Evolutionary conservation across 257 asterid genomes (phyloP).

Genomic region (Primulina tabacum): DNA sequence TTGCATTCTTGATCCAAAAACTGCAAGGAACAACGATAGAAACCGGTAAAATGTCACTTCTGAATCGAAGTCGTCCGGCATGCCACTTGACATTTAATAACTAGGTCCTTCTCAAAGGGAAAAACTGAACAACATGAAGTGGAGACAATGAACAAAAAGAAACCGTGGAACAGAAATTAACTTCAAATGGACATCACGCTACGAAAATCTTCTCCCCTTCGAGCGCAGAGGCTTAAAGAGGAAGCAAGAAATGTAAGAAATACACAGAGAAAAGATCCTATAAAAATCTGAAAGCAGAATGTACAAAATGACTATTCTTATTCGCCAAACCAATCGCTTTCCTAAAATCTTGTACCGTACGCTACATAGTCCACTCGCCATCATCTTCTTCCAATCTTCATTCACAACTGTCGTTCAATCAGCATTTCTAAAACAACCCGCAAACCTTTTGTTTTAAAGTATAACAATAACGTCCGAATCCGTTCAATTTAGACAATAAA

Average conservation of each 20-base stretch:
- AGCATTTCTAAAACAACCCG: background rate
- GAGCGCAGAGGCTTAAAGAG: background rate
- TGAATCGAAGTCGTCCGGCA: background rate
- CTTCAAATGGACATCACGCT: background rate
- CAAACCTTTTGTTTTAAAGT: background rate
- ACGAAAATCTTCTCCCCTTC: background rate
- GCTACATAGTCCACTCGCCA: background rate
- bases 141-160: background rate
- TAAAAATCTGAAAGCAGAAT: slow-evolving; percentile 5
- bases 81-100: background rate
- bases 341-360: background rate
- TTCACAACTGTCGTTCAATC: too few relatives aligned
- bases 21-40: background rate
- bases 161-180: background rate
- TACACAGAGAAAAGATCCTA: background rate
- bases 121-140: background rate
- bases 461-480: background rate
- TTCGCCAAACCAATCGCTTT: background rate
- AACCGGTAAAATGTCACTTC: background rate
- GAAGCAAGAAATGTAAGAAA: background rate
- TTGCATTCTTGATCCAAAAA: slow-evolving; percentile 1
- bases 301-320: background rate
- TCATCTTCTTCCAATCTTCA: slow-evolving; percentile 8
- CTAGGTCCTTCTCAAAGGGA: slow-evolving; percentile 1
- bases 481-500: background rate